Base-by-base conservation (phyloP, 2,329 filamentous ascomycete genomes). In the Aspergillus persii region DNA sequence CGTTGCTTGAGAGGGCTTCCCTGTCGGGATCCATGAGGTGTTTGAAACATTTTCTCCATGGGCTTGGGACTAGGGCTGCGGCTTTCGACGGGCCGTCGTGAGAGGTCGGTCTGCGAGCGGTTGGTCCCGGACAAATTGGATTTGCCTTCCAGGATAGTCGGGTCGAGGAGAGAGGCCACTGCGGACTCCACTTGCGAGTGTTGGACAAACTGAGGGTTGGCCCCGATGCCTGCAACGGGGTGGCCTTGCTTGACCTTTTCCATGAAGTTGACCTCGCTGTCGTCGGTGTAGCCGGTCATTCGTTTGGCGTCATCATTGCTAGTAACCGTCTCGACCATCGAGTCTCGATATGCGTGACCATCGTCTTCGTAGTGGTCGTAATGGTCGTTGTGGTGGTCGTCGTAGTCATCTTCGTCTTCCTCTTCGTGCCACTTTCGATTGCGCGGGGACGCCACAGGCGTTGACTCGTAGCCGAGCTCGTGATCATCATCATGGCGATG, bases 111-210 rank as follows among this genome's bases (percentile, higher is more conserved):
- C 54, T 71, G 69, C 8, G 76, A 83, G 29, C 83, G 81, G 62
- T 83, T 80, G 18, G 66, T 60, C 27, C 59, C 70, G 30, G 77
- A 79, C 27, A 78, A 77, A 33, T 79, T 81, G 11, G 86, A 88
- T 8, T 80, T 82, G 12, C 77, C 79, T 3, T 86, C 93, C 55
- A 96, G 72, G 11, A 89, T 84, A 2, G 92, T 96, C 0, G 92
- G 94, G 18, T 92, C 91, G 67, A 95, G 89, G 6, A 98, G 80
- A 15, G 93, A 97, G 7, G 94, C 94, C 9, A 98, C 93, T 8
- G 90, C 90, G 12, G 93, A 97, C 74, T 97, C 93, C 0, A 96
- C 87, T 15, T 2, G 85, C 91, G 36, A 87, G 71, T 86, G 87
- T 66, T 92, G 87, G 3, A 96, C 83, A 69, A 92, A 89, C 65